Evolutionary conservation across 2,329 filamentous ascomycete species (phyloP).

Genomic region (Clarireedia paspali): DNA sequence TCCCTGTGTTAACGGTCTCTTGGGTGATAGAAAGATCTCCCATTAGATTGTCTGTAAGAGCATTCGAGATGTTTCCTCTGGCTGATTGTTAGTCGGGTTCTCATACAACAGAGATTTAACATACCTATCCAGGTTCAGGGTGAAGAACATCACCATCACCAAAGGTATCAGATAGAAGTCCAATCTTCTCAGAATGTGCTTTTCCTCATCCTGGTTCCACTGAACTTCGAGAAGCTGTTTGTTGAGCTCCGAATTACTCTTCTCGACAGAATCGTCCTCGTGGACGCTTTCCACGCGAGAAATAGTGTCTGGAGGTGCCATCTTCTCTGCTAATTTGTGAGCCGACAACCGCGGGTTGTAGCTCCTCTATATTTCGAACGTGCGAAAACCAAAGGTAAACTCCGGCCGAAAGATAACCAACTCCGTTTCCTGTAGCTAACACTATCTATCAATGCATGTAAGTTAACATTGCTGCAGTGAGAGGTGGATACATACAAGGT

Average conservation of each 20-base stretch:
- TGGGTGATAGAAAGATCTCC: constrained; percentile 1
- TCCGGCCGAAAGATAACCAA: background rate
- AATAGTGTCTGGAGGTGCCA: constrained; percentile 3
- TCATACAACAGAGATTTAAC: background rate
- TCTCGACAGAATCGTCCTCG: constrained; percentile 2
- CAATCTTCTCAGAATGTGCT: background rate
- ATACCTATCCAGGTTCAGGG: constrained; percentile 8
- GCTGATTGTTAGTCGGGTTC: background rate
- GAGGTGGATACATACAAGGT: background rate
- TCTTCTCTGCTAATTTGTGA: background rate
- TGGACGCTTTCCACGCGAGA: constrained; percentile 5
- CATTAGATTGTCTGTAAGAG: constrained; percentile 39
- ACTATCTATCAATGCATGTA: background rate
- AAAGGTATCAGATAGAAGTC: constrained; percentile 6
- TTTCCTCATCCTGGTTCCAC: constrained; percentile 7
- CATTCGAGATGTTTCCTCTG: constrained; percentile 44
- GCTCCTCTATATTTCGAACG: background rate
- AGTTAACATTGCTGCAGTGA: background rate
- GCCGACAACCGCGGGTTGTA: background rate
- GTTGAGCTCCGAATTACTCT: constrained; percentile 5
- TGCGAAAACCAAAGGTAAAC: background rate
- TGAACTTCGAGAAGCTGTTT: background rate
- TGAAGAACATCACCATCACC: constrained; percentile 9
- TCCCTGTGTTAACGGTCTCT: constrained; percentile 4
- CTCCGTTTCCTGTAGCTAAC: background rate